These are phyloP conservation scores for Populus nigra DNA, from an alignment of 345 rosid genomes.

Conservation along the genomic window DNA sequence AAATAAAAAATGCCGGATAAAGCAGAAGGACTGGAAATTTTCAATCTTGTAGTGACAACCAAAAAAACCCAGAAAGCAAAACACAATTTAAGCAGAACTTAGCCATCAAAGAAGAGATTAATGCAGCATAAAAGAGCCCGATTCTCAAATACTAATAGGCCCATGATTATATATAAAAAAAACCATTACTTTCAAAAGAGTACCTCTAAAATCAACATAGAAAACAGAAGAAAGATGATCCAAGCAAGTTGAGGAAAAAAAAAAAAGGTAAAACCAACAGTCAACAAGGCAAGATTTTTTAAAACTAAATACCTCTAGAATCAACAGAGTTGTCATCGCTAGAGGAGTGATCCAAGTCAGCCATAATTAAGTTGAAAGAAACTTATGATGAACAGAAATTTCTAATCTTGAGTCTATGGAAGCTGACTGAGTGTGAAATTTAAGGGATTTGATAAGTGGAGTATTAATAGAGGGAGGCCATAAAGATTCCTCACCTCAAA, in stretches of 20 bases:
- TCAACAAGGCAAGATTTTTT: too few relatives aligned
- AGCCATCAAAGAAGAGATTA: neutral
- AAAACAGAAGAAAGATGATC: too few relatives aligned
- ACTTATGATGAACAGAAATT: too few relatives aligned
- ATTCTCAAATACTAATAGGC: neutral
- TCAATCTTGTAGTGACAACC: neutral
- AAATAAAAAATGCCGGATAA: too few relatives aligned
- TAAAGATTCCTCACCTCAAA: neutral
- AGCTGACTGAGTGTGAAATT: slow-evolving; percentile 3
- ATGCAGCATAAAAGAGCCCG: neutral
- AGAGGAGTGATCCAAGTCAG: slow-evolving; percentile 41
- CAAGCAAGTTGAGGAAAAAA: neutral
- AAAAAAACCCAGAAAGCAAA: neutral
- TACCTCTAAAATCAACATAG: neutral
- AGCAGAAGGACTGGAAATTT: neutral
- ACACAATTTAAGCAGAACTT: neutral
- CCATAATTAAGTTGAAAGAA: slow-evolving; percentile 21
- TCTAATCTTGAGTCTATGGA: neutral
- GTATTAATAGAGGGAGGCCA: slow-evolving; percentile 3
- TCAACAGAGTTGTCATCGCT: slow-evolving; percentile 16
- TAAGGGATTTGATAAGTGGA: neutral
- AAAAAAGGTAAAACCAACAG: too few relatives aligned
- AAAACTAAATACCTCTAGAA: slow-evolving; percentile 17
- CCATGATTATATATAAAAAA: neutral
- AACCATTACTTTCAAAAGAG: neutral